phyloP scores from a whole-genome alignment of 345 rosid genomes.

The Trapa bicornis region DNA sequence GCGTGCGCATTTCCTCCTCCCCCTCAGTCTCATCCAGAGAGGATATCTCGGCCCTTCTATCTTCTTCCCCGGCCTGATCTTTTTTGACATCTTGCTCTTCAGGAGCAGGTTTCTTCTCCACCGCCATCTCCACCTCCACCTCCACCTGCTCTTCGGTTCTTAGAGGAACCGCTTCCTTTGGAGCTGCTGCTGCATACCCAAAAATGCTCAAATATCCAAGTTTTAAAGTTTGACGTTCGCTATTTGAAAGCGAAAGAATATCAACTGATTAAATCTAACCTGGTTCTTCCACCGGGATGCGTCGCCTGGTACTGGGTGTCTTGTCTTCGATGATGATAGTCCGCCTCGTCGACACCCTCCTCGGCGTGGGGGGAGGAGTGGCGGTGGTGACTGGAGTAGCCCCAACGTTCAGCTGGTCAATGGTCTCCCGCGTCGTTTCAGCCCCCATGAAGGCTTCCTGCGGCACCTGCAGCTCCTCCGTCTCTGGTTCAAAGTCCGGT shows the following conservation, averaged over 20 bases:
- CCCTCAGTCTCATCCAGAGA: neutral
- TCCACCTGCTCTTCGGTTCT: neutral
- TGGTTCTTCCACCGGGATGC: neutral
- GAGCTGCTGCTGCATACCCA: neutral
- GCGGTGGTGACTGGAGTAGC: too few relatives aligned
- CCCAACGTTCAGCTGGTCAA: neutral
- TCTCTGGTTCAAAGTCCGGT: neutral
- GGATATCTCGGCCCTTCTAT: neutral
- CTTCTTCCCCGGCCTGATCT: neutral
- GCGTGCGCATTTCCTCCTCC: neutral
- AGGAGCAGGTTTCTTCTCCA: neutral
- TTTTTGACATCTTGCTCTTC: neutral
- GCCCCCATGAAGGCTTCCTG: neutral
- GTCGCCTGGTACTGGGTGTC: neutral
- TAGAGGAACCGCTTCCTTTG: neutral
- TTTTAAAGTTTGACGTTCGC: too few relatives aligned
- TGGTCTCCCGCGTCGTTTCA: neutral
- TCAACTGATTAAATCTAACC: neutral
- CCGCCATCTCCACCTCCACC: neutral
- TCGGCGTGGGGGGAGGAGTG: neutral
- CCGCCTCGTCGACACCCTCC: neutral
- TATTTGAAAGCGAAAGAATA: too few relatives aligned
- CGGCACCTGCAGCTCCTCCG: neutral
- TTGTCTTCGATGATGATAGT: slow-evolving; percentile 7
- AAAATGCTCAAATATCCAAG: neutral